Conservation (phyloP, 2,329 filamentous ascomycete genomes). For the Rachicladosporium sp. region DNA sequence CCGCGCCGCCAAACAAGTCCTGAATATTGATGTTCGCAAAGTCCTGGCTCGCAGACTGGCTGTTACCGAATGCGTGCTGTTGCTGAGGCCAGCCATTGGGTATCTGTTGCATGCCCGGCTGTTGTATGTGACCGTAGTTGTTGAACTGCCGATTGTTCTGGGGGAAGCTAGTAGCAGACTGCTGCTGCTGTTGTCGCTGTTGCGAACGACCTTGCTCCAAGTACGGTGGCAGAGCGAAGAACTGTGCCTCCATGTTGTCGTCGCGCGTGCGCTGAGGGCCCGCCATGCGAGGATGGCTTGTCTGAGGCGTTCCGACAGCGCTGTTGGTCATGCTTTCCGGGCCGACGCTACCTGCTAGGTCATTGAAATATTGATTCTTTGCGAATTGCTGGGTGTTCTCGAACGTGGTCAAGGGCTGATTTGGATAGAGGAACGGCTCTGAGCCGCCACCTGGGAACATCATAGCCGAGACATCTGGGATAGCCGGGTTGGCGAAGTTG, state of each 20-base stretch:
- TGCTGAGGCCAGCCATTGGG: constrained; percentile 12
- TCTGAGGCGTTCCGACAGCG: constrained; percentile 6
- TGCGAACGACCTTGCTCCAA: constrained; percentile 42
- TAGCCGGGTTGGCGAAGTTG: constrained; percentile 28
- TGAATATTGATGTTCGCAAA: constrained; percentile 23
- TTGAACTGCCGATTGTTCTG: constrained; percentile 1
- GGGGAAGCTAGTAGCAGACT: constrained; percentile 4
- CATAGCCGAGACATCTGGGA: constrained; percentile 62
- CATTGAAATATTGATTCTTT: constrained; percentile 3
- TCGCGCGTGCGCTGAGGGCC: constrained; percentile 10
- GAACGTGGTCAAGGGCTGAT: constrained; percentile 54
- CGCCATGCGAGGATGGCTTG: constrained; percentile 1
- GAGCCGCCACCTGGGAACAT: constrained; percentile 63
- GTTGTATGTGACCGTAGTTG: constrained; percentile 8
- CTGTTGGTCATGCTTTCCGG: constrained; percentile 4
- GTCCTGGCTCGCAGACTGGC: constrained; percentile 16
- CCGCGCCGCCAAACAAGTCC: constrained; percentile 24
- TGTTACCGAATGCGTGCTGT: constrained; percentile 8
- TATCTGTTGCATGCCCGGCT: constrained; percentile 11
- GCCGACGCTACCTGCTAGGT: constrained; percentile 3
- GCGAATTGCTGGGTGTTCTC: constrained; percentile 32
- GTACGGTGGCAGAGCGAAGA: constrained; percentile 61
- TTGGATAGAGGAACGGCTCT: constrained; percentile 70
- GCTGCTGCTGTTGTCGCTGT: constrained; percentile 20
- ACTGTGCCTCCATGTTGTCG: constrained; percentile 60